Evolutionary conservation across 345 rosid genomes (phyloP), one percentile per base, ranked within the genome.

Genomic region (Clarkia xantiana): DNA sequence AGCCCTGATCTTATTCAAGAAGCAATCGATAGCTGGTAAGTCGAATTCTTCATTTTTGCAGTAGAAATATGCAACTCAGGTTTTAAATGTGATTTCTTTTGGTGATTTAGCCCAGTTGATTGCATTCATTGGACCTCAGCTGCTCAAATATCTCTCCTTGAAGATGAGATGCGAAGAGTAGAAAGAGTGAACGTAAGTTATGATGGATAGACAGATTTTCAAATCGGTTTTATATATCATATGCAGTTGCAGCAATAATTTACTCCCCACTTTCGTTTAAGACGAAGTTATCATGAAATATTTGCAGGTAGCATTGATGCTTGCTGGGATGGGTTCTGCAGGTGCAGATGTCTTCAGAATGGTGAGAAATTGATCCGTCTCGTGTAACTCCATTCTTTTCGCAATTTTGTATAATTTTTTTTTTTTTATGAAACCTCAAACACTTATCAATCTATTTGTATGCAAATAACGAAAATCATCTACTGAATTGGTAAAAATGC

Each of bases 81-180:
- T 29, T 29, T 29, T 29, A 29, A 29, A 29, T 29, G 6, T 3
- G 38, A 29, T 47, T 10, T 50, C 42, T 12, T 49, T 51, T n/a
- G 71, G 44, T 49, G 42, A 41, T 76, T 51, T 86, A 90, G 98
- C 76, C 94, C n/a, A n/a, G n/a, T n/a, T n/a, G n/a, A n/a, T n/a
- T n/a, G n/a, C n/a, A 90, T 90, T 58, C 82, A 90, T 53, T 73
- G 93, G 94, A 86, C 76, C 38, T 83, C 96, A 62, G 98, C 94
- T 14, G 81, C 94, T 39, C 93, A 83, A 56, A 68, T 90, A 47
- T 86, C 98, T 44, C 66, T 90, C 72, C 96, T 90, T 40, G 98
- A 90, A 74, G 94, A 90, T 54, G 96, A 90, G 62, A 90, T 90
- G 97, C 84, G 97, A 39, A 54, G 86, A 53, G 94, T 81, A 38